These are phyloP conservation scores for Phytophthora niederhauseri DNA, from an alignment of 352 stramenopile genomes.

Conservation along the genomic window DNA sequence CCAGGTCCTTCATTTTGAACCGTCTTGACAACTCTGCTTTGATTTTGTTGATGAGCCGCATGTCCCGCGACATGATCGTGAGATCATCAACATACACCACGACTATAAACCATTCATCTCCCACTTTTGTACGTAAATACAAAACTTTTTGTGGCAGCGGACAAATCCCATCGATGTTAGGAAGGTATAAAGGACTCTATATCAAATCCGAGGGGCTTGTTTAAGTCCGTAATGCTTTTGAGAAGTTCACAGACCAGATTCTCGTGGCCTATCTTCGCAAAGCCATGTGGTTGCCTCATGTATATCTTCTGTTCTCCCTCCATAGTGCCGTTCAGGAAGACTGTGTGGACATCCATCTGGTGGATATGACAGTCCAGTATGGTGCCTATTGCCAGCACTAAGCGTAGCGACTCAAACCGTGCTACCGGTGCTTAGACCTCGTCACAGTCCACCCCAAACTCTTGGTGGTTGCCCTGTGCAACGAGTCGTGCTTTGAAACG, in stretches of 20 bases:
- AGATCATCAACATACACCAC: conserved; percentile 40
- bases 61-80: conserved; percentile 24
- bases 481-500: conserved; percentile 19
- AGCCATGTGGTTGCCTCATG: conserved; percentile 17
- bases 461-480: conserved; percentile 22
- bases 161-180: conserved; percentile 21
- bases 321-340: conserved; percentile 19
- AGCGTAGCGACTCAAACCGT: conserved; percentile 13
- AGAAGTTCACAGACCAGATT: conserved; percentile 25
- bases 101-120: conserved; percentile 34
- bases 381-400: conserved; percentile 16
- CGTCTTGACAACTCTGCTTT: conserved; percentile 28
- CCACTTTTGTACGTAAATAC: conserved; percentile 37
- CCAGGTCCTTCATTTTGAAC: conserved; percentile 44
- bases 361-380: conserved; percentile 25
- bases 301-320: conserved; percentile 23
- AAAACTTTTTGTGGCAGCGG: conserved; percentile 37
- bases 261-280: conserved; percentile 19
- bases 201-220: conserved; percentile 25
- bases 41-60: conserved; percentile 21
- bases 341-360: conserved; percentile 24
- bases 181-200: conserved; percentile 30
- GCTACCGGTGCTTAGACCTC: conserved; percentile 16
- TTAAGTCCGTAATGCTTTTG: conserved; percentile 20
- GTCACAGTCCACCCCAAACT: conserved; percentile 15